Base-by-base conservation (phyloP, 202 grass and related monocot genomes). In the Panicum hallii region DNA sequence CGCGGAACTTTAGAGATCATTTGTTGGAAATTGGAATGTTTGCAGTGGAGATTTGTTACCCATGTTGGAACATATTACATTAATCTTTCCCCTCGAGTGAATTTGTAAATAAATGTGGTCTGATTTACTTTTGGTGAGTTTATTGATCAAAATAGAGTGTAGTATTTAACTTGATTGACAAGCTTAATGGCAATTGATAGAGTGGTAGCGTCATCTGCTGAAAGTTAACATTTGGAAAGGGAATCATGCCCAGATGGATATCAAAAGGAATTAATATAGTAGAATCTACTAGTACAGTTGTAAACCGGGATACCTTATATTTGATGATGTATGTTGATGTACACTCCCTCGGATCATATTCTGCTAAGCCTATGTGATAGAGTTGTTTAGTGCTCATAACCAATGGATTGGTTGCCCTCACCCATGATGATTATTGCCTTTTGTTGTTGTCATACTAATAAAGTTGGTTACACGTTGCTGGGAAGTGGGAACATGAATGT, bases 301-400 rank as follows among this genome's bases (percentile, higher is more conserved):
- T 77, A 47, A 30, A 61, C n/a, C 32, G 23, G 28, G 41, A 60
- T 60, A 9, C 4, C 14, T n/a, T 42, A 23, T 36, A 13, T 10
- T 63, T 36, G 17, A 7, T 84, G 48, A n/a, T 77, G 38, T 79
- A 52, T 48, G 5, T 72, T 82, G 67, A 30, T 38, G 19, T 63
- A 49, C 4, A 6, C 1, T 48, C 15, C 15, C 55, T 63, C 44
- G 6, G 19, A 49, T 50, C 43, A 36, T 82, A 7, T 47, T 71
- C 15, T 57, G 36, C n/a, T 71, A 20, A 28, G 3, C 36, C 54
- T 2, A 16, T 64, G 22, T 40, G 20, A 71, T 14, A 22, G 17
- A 46, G 32, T 47, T 4, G 68, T 42, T n/a, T 46, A 56, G 69
- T 86, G 9, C 17, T 49, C 45, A 7, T n/a, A 55, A 45, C 13